These are phyloP conservation scores for Cynanchum wilfordii DNA, from an alignment of 257 asterid genomes.

Conservation along the genomic window DNA sequence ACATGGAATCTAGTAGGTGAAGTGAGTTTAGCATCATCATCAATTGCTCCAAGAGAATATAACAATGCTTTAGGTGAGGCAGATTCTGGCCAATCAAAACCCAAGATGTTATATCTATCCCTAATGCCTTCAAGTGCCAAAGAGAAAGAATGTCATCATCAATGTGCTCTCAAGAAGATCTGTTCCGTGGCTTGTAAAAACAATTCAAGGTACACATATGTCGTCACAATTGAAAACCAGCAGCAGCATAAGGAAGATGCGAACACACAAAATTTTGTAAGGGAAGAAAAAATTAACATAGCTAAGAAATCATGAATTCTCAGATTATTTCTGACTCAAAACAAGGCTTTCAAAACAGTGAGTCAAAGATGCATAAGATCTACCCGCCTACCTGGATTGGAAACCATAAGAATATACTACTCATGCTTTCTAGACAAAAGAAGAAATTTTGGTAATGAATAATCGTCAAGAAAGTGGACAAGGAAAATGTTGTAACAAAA, in stretches of 20 bases:
- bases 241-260: neutral
- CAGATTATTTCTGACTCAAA: too few species aligned
- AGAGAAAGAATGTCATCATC: constrained; percentile 5
- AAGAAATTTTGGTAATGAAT: neutral
- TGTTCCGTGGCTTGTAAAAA: neutral
- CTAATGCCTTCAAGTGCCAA: too few species aligned
- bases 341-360: too few species aligned
- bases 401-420: neutral
- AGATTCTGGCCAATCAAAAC: too few species aligned
- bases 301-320: neutral
- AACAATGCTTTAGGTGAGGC: too few species aligned
- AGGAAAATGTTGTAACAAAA: neutral
- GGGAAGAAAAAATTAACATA: neutral
- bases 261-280: neutral
- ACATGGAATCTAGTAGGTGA: too few species aligned
- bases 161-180: neutral
- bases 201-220: neutral
- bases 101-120: too few species aligned
- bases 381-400: neutral
- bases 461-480: neutral
- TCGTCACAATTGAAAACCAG: neutral
- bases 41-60: too few species aligned
- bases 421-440: neutral
- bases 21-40: too few species aligned
- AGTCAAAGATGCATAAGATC: neutral